Evolutionary conservation across 768 basidiomycete species (phyloP), one percentile per base, ranked within the genome.

Genomic region (Russula vinacea): DNA sequence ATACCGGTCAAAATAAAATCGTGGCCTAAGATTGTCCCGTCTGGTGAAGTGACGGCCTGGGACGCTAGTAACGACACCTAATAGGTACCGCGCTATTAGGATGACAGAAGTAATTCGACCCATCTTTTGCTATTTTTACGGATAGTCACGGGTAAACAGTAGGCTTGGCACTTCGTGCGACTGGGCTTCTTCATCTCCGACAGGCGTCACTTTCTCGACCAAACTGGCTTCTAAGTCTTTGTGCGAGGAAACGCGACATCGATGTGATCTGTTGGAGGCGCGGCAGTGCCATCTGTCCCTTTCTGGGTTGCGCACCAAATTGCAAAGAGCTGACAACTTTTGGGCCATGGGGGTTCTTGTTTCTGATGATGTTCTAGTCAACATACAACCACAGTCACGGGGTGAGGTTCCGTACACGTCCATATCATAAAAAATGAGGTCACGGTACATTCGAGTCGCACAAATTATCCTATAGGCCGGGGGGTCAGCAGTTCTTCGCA

Each of bases 381-480:
- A 8, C 3, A 56, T 24, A 16, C 55, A 13, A 11, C 10, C 6
- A 47, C 29, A 29, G 19, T 14, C 10, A 39, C n/a, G 3, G 14
- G n/a, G n/a, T 35, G 32, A 16, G 22, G 6, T 2, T n/a, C 1
- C 53, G 8, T 64, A 54, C 50, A 50, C 10, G 1, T 42, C 50
- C 40, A 47, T 42, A 16, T 58, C 22, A 35, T 44, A 47, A 29
- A 39, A 16, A 10, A 26, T 14, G 14, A 60, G 63, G 10, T 3
- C 33, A 7, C 63, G 63, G 33, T 64, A 64, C 57, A 64, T 64
- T 17, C 63, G 58, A 11, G 63, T 64, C 11, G 58, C 58, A 29
- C 51, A 58, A 22, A 64, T 64, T 35, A 33, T 2, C 63, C 60
- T 62, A 17, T 29, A 45, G 3, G 1, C 24, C 1, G 2, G 1